Percentiles rank a stretch among this genome's conserved stretches.
Evolutionary conservation across 2,329 filamentous ascomycete species (phyloP).

Genomic region (Periconia sp.): DNA sequence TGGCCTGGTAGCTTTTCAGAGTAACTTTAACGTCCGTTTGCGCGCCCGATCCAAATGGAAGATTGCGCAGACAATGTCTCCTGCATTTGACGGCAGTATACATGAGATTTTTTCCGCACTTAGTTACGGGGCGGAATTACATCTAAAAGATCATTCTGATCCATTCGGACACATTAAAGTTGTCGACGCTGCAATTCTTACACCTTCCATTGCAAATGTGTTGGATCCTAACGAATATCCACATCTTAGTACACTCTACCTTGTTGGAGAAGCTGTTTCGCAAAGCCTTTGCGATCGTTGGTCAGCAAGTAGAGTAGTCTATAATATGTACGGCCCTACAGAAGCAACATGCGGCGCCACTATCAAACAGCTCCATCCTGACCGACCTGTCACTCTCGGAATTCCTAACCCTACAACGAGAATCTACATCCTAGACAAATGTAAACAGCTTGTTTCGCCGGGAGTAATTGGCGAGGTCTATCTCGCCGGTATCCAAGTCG

Average conservation of each 20-base stretch:
- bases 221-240: constrained; percentile 43
- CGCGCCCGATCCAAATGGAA: constrained; percentile 37
- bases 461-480: constrained; percentile 52
- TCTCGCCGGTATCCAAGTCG: constrained; percentile 53
- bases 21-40: constrained; percentile 40
- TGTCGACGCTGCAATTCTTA: constrained; percentile 44
- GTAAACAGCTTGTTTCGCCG: constrained; percentile 31
- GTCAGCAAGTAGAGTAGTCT: constrained; percentile 34
- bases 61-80: constrained; percentile 52
- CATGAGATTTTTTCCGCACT: constrained; percentile 51
- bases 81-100: constrained; percentile 54
- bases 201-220: constrained; percentile 45
- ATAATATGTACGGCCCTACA: constrained; percentile 55
- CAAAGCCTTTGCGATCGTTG: constrained; percentile 43
- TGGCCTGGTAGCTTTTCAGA: constrained; percentile 45
- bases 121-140: constrained; percentile 48
- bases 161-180: constrained; percentile 38
- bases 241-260: constrained; percentile 40
- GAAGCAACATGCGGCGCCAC: constrained; percentile 50
- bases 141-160: constrained; percentile 31
- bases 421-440: constrained; percentile 51
- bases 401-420: constrained; percentile 43
- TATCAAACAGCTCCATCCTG: constrained; percentile 33
- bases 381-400: constrained; percentile 45
- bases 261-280: constrained; percentile 48